Percentiles rank a stretch among this genome's conserved stretches.
phyloP scores from a whole-genome alignment of 441 rosid genomes.

The Syzygium malaccense region DNA sequence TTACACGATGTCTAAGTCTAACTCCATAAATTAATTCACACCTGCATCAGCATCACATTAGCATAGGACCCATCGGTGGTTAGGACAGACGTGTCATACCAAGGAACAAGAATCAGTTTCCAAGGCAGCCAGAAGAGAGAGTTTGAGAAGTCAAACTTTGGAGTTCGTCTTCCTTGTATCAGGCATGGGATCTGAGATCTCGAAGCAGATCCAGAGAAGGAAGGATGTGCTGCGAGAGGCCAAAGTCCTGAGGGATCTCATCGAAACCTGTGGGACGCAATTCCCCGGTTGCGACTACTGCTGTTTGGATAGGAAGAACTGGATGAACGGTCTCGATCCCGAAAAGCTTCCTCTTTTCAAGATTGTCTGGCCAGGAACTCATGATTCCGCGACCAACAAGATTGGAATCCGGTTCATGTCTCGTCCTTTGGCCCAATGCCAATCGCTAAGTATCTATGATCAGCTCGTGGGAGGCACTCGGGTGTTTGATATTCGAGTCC shows the following conservation, averaged over 20 bases:
- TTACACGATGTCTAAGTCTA: background rate
- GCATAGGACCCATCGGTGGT: background rate
- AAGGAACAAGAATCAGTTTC: background rate
- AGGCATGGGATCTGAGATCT: conserved; percentile 59
- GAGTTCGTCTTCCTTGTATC: background rate
- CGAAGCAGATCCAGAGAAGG: conserved; percentile 50
- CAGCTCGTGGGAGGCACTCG: conserved; percentile 76
- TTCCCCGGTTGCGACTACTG: conserved; percentile 70
- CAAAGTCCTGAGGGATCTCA: conserved; percentile 44
- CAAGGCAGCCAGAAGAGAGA: background rate
- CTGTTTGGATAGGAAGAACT: conserved; percentile 57
- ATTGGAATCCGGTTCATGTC: conserved; percentile 57
- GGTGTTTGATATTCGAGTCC: conserved; percentile 66
- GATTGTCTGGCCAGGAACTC: conserved; percentile 95
- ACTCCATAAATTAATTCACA: background rate
- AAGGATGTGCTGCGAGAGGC: conserved; percentile 47
- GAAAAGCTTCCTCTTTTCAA: conserved; percentile 52
- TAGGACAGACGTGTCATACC: background rate
- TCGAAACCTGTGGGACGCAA: conserved; percentile 23
- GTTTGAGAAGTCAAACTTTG: background rate
- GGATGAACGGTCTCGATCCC: conserved; percentile 67
- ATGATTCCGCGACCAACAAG: conserved; percentile 91
- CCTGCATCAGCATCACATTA: background rate
- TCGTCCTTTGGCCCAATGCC: conserved; percentile 93
- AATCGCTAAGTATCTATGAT: conserved; percentile 54